Evolutionary conservation across 768 basidiomycete genomes (phyloP), one percentile per base, ranked within the genome.

Genomic region (Suillus plorans): DNA sequence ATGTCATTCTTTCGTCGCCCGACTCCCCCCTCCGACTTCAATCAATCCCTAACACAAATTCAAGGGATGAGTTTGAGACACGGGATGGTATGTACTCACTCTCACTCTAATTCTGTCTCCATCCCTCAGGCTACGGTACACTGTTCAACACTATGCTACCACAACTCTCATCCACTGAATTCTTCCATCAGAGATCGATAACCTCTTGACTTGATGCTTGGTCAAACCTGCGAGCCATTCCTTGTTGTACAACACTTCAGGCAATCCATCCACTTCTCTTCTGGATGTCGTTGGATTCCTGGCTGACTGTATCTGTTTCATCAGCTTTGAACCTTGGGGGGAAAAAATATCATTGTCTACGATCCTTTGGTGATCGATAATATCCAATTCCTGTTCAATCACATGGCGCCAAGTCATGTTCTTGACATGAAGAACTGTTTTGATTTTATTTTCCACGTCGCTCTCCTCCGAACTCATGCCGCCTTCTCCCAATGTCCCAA

Each of bases 271-370:
- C 22, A 58, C 42, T 16, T 34, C 37, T 60, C 5, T 7, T 39
- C 39, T 39, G 39, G 60, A 31, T 4, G 37, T 66, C 16, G 1
- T 8, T 20, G n/a, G 64, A 47, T 68, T 68, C 13, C 56, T 12
- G 5, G 47, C 20, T 42, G 44, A 25, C 16, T 22, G 36, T 28
- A 42, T 59, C n/a, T 39, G 14, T 25, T 41, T 37, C 8, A 68
- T 20, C 1, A 64, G 64, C 20, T 37, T 42, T 25, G 56, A 47
- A 5, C 60, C 65, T 31, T 47, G 60, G 1, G 50, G 39, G 5
- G 55, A 7, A 25, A 65, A 68, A 28, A 63, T 60, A 22, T 65
- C 62, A 14, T 8, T 22, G 14, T 65, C 67, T 9, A 68, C 9
- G 1, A 66, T 4, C 9, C 25, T 41, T 36, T 67, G 59, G 6